Evolutionary conservation across 2,329 filamentous ascomycete genomes (phyloP), one percentile per base, ranked within the genome.

Genomic region (Pseudodiploospora longispora): DNA sequence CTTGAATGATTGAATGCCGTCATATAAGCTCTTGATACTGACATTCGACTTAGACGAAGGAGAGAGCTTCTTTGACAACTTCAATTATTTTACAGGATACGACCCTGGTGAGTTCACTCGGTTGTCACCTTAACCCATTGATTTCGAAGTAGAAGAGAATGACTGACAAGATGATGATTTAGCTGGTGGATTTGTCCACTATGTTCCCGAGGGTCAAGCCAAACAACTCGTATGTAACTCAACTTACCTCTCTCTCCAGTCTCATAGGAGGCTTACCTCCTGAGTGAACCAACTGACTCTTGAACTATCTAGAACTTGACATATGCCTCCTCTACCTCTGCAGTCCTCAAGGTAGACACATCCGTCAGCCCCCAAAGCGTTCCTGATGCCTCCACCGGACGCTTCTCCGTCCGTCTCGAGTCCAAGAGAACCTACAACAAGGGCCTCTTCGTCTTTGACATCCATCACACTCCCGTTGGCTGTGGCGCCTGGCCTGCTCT

Each of bases 401-500:
- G 80, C 27, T 76, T 76, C 61, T 82, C 78, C 0, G 78, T 83
- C 10, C 78, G 80, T 10, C 64, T 83, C 44, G 70, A 77, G 48
- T 83, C 80, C 32, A 80, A 76, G 55, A 66, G 60, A 37, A 73
- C 73, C 37, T 84, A 82, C 60, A 61, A 78, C 54, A 62, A 58
- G n/a, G 81, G 80, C 0, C 72, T 84, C n/a, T 84, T 83, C 62
- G 65, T 84, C 54, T 84, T 84, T 54, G 79, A 84, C 55, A 68
- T 84, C 50, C 69, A 73, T 48, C 80, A 83, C 61, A 76, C 75
- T 0, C 81, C 80, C 0, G 76, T 70, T 53, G 80, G 78, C 36
- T 84, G 80, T 55, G 78, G 71, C 4, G 78, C 73, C 27, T 85
- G 78, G 82, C 78, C 79, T 2, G 73, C 82, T 0, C 69, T 86